phyloP scores from a whole-genome alignment of 176 grass and related monocot species.

The Triticum turgidum region DNA sequence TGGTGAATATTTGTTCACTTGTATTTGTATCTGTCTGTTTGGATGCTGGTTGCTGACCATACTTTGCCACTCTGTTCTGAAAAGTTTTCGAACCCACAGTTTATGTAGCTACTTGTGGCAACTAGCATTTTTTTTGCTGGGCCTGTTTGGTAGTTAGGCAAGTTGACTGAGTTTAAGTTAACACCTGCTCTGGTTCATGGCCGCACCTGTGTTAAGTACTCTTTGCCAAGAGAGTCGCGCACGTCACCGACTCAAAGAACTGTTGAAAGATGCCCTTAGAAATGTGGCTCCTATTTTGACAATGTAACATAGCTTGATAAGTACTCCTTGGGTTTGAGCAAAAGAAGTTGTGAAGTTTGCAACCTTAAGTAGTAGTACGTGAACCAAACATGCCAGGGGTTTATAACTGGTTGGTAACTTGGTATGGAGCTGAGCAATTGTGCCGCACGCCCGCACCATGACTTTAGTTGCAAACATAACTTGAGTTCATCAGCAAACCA shows the following conservation, averaged over 20 bases:
- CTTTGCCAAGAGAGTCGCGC: too few relatives aligned
- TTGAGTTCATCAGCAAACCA: not conserved
- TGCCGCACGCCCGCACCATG: not conserved
- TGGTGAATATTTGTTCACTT: constrained; percentile 8
- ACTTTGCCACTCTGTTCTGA: not conserved
- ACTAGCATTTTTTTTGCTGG: not conserved
- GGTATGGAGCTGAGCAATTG: not conserved
- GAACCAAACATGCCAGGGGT: not conserved
- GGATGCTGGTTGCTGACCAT: not conserved
- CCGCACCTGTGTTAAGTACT: not conserved
- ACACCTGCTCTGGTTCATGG: not conserved
- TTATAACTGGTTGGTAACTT: not conserved
- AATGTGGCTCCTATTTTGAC: not conserved
- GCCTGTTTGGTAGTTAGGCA: not conserved
- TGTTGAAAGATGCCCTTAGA: not conserved
- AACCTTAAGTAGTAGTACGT: not conserved
- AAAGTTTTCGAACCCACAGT: not conserved
- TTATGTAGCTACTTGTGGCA: not conserved
- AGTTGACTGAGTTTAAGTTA: not conserved
- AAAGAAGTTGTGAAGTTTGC: not conserved
- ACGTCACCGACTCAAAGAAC: not conserved
- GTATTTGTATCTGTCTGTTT: not conserved
- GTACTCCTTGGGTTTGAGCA: not conserved
- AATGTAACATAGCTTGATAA: not conserved
- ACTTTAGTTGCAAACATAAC: not conserved